Base-by-base conservation (phyloP, 495 filamentous ascomycete genomes). In the Trichoderma parareesei region DNA sequence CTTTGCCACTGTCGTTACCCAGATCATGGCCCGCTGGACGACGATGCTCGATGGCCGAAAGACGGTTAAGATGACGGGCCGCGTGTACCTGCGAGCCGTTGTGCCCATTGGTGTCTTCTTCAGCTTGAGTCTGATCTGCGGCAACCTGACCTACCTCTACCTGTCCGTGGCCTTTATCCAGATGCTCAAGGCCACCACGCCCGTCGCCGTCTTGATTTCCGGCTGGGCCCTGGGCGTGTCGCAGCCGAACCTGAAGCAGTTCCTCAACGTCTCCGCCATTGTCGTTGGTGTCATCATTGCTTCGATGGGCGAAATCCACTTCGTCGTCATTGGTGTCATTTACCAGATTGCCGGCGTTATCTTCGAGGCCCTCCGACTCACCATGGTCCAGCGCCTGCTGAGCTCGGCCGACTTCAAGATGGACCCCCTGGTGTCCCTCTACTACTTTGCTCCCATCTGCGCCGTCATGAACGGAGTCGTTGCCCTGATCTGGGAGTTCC, bases 101-200 rank as follows among this genome's bases (percentile, higher is more conserved):
- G 88, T 96, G 41, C 92, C 92, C 37, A 96, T 97, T 72, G 92
- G 92, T 67, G 73, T 95, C 65, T 93, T 93, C 81, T 97, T 96
- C 84, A 91, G 88, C 77, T 79, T 96, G 79, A 92, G 88, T 75
- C 84, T 97, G 84, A 96, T 97, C 71, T 96, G 90, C 78, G 90
- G 92, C 65, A 96, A 97, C 78, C 81, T 93, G 73, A 90, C 93
- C 64, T 97, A 96, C 73, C 80, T 97, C 61, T 95, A 94, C 77
- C 85, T 97, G 67, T 90, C 88, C 71, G 92, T 96, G 67, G 85
- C 92, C 55, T 97, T 97, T 77, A 97, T 97, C 74, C 92, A 97
- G 81, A 97, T 97, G 92, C 84, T 97, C 71, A 97, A 97, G 90
- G 92, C 92, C 68, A 94, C 91, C 41, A 96, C 89, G 46, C 93